Conservation (phyloP, 1,139 yeast species). For the Hemisphaericaspora subhashii region DNA sequence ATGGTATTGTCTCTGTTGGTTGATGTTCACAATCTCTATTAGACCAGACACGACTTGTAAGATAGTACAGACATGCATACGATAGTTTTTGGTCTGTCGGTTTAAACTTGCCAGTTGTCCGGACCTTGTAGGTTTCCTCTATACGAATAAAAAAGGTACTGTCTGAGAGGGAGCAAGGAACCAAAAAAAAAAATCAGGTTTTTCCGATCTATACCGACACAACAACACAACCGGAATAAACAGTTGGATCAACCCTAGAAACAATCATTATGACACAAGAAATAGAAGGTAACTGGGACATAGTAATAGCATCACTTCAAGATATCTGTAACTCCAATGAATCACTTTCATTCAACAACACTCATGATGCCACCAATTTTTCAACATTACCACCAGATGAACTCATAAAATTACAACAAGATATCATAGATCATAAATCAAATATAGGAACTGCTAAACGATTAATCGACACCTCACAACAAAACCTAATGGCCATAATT, state of each 20-base stretch:
- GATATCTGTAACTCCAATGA: constrained; percentile 67
- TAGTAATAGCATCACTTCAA: constrained; percentile 62
- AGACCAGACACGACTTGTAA: not conserved
- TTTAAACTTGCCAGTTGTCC: no score
- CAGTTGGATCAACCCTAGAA: not conserved
- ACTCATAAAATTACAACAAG: constrained; percentile 38
- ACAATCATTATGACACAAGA: constrained; percentile 20
- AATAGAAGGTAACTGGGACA: constrained; percentile 66
- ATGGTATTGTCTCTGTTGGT: constrained; percentile 20
- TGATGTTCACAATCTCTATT: not conserved
- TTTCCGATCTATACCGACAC: no score
- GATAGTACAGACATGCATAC: not conserved
- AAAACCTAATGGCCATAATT: constrained; percentile 37
- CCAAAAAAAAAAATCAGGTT: no score
- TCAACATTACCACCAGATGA: constrained; percentile 25
- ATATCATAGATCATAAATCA: constrained; percentile 51
- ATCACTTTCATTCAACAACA: constrained; percentile 50
- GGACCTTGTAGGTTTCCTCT: no score
- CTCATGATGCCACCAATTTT: constrained; percentile 24
- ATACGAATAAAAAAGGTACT: no score
- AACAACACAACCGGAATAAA: not conserved
- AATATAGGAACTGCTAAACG: constrained; percentile 59
- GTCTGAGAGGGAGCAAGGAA: no score
- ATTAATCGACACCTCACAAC: constrained; percentile 41
- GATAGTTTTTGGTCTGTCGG: no score